A percentile compares a stretch with the other conserved stretches of the same genome.
Evolutionary conservation across 257 asterid species (phyloP).

Genomic region (Hygrophila difformis): DNA sequence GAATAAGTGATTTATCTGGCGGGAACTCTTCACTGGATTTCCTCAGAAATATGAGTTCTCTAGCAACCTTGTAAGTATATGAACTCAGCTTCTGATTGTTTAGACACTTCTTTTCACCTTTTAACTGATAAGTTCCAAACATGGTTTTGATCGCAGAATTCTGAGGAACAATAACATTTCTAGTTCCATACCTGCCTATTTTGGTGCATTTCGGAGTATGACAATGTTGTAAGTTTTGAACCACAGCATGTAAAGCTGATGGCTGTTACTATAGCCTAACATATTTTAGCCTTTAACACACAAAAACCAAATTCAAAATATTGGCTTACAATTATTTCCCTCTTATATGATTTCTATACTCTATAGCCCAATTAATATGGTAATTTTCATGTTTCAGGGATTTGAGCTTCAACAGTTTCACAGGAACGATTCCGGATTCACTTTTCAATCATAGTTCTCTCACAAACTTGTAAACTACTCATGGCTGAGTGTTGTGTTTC

Average conservation of each 20-base stretch:
- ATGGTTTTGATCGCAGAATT: slow-evolving; percentile 31
- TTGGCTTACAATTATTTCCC: no score
- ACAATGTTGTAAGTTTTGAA: slow-evolving; percentile 44
- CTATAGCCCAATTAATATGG: no score
- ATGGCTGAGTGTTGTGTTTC: slow-evolving; percentile 1
- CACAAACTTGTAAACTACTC: slow-evolving; percentile 35
- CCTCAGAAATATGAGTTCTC: slow-evolving; percentile 35
- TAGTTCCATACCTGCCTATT: slow-evolving; percentile 53
- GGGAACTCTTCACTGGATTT: slow-evolving; percentile 67
- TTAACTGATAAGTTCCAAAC: neutral
- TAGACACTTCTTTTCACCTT: neutral
- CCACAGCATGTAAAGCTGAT: neutral
- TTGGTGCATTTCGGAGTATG: slow-evolving; percentile 44
- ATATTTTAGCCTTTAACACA: neutral
- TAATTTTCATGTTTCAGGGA: slow-evolving; percentile 60
- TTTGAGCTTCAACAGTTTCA: slow-evolving; percentile 80
- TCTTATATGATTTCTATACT: no score
- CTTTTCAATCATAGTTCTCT: slow-evolving; percentile 48
- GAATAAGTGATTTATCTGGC: slow-evolving; percentile 67
- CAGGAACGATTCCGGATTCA: slow-evolving; percentile 43
- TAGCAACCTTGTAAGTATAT: slow-evolving; percentile 49
- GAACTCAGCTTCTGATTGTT: neutral
- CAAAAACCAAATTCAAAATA: no score
- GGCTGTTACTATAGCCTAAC: neutral
- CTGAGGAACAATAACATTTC: slow-evolving; percentile 73